These are phyloP conservation scores for Globisporangium paroecandrum DNA, from an alignment of 352 stramenopile genomes.

Conservation along the genomic window DNA sequence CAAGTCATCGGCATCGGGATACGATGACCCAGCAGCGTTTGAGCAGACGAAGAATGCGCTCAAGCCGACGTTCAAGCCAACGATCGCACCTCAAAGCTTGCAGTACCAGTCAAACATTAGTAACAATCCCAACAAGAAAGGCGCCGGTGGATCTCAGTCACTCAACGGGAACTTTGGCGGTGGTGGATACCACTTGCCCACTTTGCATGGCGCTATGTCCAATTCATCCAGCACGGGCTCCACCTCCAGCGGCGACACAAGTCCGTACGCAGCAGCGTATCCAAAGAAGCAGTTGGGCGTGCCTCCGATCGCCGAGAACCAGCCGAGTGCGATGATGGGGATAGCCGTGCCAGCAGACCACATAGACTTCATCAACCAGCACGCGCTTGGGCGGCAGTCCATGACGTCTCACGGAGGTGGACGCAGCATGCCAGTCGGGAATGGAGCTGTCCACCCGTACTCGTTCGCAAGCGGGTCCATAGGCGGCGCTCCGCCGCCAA, in stretches of 20 bases:
- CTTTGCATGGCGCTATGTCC: slow-evolving; percentile 10
- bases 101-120: slow-evolving; percentile 6
- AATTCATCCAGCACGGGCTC: slow-evolving; percentile 8
- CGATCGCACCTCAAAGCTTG: slow-evolving; percentile 9
- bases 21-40: slow-evolving; percentile 18
- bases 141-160: not conserved
- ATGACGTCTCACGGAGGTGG: slow-evolving; percentile 60
- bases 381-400: slow-evolving; percentile 33
- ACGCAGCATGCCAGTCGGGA: not conserved
- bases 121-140: not conserved
- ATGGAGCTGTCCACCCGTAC: slow-evolving; percentile 28
- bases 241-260: slow-evolving; percentile 9
- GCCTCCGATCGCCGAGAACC: slow-evolving; percentile 33
- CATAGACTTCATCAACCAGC: slow-evolving; percentile 39
- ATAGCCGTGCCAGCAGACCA: slow-evolving; percentile 28
- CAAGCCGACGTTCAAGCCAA: slow-evolving; percentile 30
- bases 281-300: slow-evolving; percentile 24
- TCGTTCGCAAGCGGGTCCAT: slow-evolving; percentile 16
- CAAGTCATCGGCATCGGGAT: slow-evolving; percentile 14
- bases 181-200: slow-evolving; percentile 15
- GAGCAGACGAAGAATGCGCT: slow-evolving; percentile 9
- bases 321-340: slow-evolving; percentile 17
- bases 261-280: slow-evolving; percentile 14
- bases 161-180: not conserved
- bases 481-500: slow-evolving; percentile 24